A percentile compares a stretch with the other conserved stretches of the same genome.
These are phyloP conservation scores for Colletotrichum tamarilloi DNA, from an alignment of 2,329 filamentous ascomycete genomes.

Conservation along the genomic window DNA sequence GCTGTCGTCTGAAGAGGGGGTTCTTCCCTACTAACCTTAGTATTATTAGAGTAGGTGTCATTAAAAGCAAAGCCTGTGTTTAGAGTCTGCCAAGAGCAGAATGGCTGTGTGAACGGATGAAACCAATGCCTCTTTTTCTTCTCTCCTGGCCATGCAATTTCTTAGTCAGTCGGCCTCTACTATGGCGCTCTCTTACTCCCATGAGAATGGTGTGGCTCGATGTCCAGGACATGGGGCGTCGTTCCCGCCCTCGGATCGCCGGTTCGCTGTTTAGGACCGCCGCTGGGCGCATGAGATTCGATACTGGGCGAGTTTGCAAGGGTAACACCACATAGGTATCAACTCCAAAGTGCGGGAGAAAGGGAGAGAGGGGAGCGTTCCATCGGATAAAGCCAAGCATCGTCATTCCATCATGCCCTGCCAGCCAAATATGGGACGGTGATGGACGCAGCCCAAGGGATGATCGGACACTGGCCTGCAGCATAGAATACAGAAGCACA, in stretches of 20 bases:
- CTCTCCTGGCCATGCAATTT: not conserved
- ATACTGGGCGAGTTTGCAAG: conserved; percentile 9
- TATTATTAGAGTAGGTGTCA: not conserved
- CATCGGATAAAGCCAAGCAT: too few relatives aligned
- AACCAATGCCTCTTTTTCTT: not conserved
- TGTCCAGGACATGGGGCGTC: not conserved
- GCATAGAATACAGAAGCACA: not conserved
- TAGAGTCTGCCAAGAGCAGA: not conserved
- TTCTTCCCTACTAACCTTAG: conserved; percentile 2
- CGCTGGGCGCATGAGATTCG: conserved; percentile 29
- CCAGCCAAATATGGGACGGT: not conserved
- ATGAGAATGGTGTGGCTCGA: too few relatives aligned
- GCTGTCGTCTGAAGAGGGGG: not conserved
- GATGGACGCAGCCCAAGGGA: not conserved
- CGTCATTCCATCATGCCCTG: too few relatives aligned
- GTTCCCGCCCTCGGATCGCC: conserved; percentile 16
- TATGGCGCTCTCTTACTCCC: not conserved
- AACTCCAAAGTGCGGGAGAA: too few relatives aligned
- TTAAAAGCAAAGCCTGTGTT: not conserved
- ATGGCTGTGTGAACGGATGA: not conserved
- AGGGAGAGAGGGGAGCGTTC: too few relatives aligned
- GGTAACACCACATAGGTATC: not conserved
- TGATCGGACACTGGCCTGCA: not conserved
- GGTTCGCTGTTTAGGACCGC: conserved; percentile 13
- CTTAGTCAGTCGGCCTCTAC: not conserved